Evolutionary conservation across 139 green algal species (phyloP), one percentile per base, ranked within the genome.

Genomic region (Zygnema cylindricum): DNA sequence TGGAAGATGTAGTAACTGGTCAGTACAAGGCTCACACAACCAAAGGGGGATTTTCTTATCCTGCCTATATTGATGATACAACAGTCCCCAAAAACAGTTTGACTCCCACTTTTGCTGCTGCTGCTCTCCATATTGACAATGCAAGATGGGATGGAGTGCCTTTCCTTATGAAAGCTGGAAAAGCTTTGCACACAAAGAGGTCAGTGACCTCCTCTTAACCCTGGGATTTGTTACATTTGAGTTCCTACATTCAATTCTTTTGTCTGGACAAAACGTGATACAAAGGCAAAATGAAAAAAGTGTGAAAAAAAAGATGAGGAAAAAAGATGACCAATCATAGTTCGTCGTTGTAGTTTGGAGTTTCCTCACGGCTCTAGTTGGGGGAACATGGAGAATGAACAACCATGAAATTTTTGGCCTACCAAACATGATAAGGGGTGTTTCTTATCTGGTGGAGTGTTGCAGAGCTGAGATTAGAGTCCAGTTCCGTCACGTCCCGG

Each of bases 101-200:
- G 42, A 98, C 95, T 0, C 95, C 96, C 84, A 99, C 98, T 0
- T 99, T 99, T 94, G 95, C 97, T 0, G 95, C 96, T 0, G 92
- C 96, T 54, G 96, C 95, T 0, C 86, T 98, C 81, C 96, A 97
- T 94, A 98, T 99, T 86, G 95, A 99, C 94, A 99, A 99, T 84
- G 92, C 95, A 32, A 94, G 98, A 1, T 99, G 98, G 98, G 97
- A 99, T 79, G 98, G 97, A 43, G 98, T 99, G 89, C 98, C 98
- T 11, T 99, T 99, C 93, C 90, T 99, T 76, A 93, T 99, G 38
- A 99, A 99, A 93, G 98, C 98, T 2, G 98, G 98, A 69, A 99
- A 99, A 93, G 98, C 98, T 2, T 93, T 99, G 86, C 85, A 98
- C 92, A 95, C 69, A 76, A 89, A 49, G 16, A 78, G 81, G 81